Conservation (phyloP, 192 early-diverging fungal genomes). For the Coemansia javaensis region DNA sequence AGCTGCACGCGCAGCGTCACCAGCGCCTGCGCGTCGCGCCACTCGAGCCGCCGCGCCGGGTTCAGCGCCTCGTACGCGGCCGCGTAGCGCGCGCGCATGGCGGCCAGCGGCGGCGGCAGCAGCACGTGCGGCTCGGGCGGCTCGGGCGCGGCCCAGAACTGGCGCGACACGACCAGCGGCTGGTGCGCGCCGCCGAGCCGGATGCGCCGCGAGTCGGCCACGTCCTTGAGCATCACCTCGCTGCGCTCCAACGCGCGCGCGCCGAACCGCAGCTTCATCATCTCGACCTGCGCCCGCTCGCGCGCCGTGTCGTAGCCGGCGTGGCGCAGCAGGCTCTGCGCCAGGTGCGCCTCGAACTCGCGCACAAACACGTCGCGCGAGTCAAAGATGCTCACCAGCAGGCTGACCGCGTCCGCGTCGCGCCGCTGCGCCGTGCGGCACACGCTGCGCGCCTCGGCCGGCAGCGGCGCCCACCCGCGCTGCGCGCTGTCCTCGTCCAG, state of each 20-base stretch:
- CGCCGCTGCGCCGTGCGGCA: constrained; percentile 24
- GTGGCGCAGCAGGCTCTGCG: constrained; percentile 47
- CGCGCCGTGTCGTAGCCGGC: constrained; percentile 51
- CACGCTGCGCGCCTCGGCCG: constrained; percentile 51
- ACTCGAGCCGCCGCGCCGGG: constrained; percentile 57
- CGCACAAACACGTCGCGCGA: constrained; percentile 62
- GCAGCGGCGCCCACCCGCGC: constrained; percentile 60
- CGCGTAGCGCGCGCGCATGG: constrained; percentile 44
- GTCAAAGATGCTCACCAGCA: constrained; percentile 67
- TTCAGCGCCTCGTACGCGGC: constrained; percentile 49
- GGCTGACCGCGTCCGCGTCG: constrained; percentile 60
- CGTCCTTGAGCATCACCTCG: constrained; percentile 79
- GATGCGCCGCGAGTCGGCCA: constrained; percentile 67
- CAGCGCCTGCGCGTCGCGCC: constrained; percentile 52
- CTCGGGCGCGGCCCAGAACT: constrained; percentile 59
- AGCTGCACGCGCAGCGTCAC: constrained; percentile 58
- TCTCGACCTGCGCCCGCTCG: constrained; percentile 65
- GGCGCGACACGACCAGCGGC: constrained; percentile 54
- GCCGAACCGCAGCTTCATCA: constrained; percentile 71
- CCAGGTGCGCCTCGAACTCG: constrained; percentile 65
- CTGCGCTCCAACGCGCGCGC: constrained; percentile 57
- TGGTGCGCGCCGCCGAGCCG: constrained; percentile 48
- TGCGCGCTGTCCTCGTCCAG: constrained; percentile 54
- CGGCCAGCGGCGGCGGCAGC: constrained; percentile 44
- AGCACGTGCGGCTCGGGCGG: constrained; percentile 3